A percentile compares a stretch with the other conserved stretches of the same genome.
Evolutionary conservation across 768 basidiomycete species (phyloP).

Genomic region (Jaapia argillacea): DNA sequence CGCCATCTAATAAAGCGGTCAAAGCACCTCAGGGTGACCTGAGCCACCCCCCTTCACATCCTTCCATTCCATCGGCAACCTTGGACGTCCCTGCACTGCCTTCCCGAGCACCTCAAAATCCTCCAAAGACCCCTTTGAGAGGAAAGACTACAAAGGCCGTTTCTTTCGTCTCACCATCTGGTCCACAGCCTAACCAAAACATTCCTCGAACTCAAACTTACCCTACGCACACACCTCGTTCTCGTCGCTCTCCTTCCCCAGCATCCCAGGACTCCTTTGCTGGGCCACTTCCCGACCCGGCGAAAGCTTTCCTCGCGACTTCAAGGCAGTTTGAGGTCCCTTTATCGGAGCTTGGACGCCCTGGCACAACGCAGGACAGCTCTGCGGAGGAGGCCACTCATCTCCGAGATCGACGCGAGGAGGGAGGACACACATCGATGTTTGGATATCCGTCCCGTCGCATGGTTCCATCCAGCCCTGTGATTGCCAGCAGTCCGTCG

Average conservation of each 20-base stretch:
- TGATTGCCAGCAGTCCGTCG: conserved; percentile 2
- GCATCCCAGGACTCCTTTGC: conserved; percentile 58
- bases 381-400: too few species aligned
- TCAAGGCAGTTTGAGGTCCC: conserved; percentile 47
- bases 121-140: not conserved
- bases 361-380: conserved; percentile 11
- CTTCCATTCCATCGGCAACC: too few species aligned
- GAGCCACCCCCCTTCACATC: too few species aligned
- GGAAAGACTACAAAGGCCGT: conserved; percentile 17
- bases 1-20: too few species aligned
- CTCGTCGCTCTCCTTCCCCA: conserved; percentile 27
- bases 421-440: too few species aligned
- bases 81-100: not conserved
- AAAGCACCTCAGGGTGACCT: too few species aligned
- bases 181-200: too few species aligned
- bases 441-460: too few species aligned
- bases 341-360: conserved; percentile 41
- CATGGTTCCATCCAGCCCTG: too few species aligned
- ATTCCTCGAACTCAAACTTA: too few species aligned
- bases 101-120: not conserved
- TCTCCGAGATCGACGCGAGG: too few species aligned
- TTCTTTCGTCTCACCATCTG: conserved; percentile 26
- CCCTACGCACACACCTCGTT: too few species aligned
- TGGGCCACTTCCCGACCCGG: conserved; percentile 37
- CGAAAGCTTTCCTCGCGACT: conserved; percentile 32